A percentile compares a stretch with the other conserved stretches of the same genome.
phyloP scores from a whole-genome alignment of 1,139 yeast genomes.

The Yamadazyma mexicana region DNA sequence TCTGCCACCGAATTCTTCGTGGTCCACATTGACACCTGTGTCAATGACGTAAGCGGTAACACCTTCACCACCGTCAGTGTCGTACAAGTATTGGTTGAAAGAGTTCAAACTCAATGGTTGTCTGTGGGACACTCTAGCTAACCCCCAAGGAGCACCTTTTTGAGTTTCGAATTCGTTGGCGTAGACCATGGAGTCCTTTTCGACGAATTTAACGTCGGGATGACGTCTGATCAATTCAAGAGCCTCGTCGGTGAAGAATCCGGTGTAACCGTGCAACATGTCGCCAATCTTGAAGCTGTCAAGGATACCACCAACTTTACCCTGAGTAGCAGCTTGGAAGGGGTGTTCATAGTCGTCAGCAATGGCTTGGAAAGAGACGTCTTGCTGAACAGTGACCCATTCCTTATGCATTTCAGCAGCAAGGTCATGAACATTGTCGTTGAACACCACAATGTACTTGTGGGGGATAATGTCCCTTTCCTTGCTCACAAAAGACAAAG shows the following conservation, averaged over 20 bases:
- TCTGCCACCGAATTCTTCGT: slow-evolving; percentile 43
- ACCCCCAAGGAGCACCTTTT: slow-evolving; percentile 35
- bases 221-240: slow-evolving; percentile 26
- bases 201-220: slow-evolving; percentile 36
- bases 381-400: slow-evolving; percentile 56
- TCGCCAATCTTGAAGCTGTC: slow-evolving; percentile 40
- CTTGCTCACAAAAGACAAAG: slow-evolving; percentile 10
- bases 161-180: slow-evolving; percentile 37
- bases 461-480: slow-evolving; percentile 49
- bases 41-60: slow-evolving; percentile 47
- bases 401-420: slow-evolving; percentile 58
- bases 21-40: slow-evolving; percentile 42
- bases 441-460: slow-evolving; percentile 37
- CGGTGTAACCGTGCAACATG: slow-evolving; percentile 32
- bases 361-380: slow-evolving; percentile 23
- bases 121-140: slow-evolving; percentile 37
- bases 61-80: slow-evolving; percentile 43
- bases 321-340: slow-evolving; percentile 32
- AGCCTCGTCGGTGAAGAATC: slow-evolving; percentile 30
- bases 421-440: slow-evolving; percentile 24
- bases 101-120: slow-evolving; percentile 59
- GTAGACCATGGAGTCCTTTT: slow-evolving; percentile 33
- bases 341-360: slow-evolving; percentile 34
- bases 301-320: slow-evolving; percentile 54
- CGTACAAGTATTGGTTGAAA: slow-evolving; percentile 31